phyloP scores from a whole-genome alignment of 2,329 filamentous ascomycete genomes.

The Aureobasidium sp. region DNA sequence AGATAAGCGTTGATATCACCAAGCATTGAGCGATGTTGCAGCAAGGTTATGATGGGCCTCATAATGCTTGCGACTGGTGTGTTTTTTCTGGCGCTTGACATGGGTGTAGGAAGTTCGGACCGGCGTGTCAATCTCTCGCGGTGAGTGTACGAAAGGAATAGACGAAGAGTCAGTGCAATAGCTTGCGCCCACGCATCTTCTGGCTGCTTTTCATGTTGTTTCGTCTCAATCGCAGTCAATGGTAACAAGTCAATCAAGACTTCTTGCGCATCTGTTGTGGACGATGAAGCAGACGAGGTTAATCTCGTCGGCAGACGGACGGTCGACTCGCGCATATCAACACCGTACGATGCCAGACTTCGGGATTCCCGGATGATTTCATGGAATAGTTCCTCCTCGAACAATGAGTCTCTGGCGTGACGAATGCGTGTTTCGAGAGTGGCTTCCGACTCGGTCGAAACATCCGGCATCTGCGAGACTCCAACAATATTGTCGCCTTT shows the following conservation, averaged over 20 bases:
- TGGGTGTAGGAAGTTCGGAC: constrained; percentile 54
- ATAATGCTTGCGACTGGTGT: constrained; percentile 51
- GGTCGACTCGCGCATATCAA: constrained; percentile 51
- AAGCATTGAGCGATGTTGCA: constrained; percentile 42
- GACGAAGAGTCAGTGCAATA: constrained; percentile 59
- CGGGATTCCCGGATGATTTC: constrained; percentile 80
- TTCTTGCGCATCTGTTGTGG: neutral
- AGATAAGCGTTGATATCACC: constrained; percentile 32
- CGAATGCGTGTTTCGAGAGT: constrained; percentile 62
- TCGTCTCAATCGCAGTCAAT: constrained; percentile 34
- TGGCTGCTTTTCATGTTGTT: constrained; percentile 24
- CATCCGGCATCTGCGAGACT: constrained; percentile 33
- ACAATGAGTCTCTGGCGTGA: constrained; percentile 70
- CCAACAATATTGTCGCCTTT: constrained; percentile 54
- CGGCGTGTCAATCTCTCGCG: constrained; percentile 64
- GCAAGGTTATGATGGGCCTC: constrained; percentile 48
- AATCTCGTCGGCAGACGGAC: constrained; percentile 28
- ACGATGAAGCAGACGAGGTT: neutral
- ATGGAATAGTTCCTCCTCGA: constrained; percentile 81
- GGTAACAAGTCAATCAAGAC: constrained; percentile 58
- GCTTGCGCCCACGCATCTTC: constrained; percentile 52
- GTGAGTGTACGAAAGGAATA: constrained; percentile 74
- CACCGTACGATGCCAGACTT: constrained; percentile 60
- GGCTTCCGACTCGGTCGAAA: constrained; percentile 43
- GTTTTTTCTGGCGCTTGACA: constrained; percentile 44